phyloP scores from a whole-genome alignment of 2,329 filamentous ascomycete species.

The Pochonia chlamydosporia region DNA sequence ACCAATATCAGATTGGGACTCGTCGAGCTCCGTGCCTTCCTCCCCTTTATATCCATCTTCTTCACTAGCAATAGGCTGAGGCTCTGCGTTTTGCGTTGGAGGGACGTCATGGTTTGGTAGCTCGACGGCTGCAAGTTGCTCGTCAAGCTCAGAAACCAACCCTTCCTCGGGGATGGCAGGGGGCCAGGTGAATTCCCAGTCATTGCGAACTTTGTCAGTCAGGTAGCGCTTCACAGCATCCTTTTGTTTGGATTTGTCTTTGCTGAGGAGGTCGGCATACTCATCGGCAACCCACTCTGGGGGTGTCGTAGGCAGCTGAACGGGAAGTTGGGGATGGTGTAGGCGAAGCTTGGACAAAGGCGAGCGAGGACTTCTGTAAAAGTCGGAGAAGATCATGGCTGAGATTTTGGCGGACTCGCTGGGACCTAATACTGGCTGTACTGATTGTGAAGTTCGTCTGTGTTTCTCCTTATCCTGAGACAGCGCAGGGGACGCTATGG shows the following conservation, averaged over 20 bases:
- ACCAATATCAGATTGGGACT: conserved; percentile 9
- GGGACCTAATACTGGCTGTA: not conserved
- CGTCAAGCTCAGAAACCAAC: not conserved
- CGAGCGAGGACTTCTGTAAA: conserved; percentile 51
- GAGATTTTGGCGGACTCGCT: not conserved
- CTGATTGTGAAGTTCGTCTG: not conserved
- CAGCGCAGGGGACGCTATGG: not conserved
- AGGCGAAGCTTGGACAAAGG: conserved; percentile 47
- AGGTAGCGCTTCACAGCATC: conserved; percentile 55
- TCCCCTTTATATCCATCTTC: conserved; percentile 31
- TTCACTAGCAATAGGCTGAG: conserved; percentile 26
- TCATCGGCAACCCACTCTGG: conserved; percentile 40
- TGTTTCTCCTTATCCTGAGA: not conserved
- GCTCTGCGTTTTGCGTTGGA: not conserved
- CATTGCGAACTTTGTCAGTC: conserved; percentile 46
- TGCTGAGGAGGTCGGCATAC: conserved; percentile 55
- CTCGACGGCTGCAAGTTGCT: not conserved
- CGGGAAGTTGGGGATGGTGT: conserved; percentile 23
- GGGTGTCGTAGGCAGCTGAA: conserved; percentile 20
- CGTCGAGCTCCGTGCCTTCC: conserved; percentile 35
- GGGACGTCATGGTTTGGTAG: not conserved
- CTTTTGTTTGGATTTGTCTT: conserved; percentile 57
- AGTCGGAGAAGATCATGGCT: conserved; percentile 52
- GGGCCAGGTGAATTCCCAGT: conserved; percentile 58
- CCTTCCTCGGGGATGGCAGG: conserved; percentile 13